Percentiles rank a stretch among this genome's conserved stretches.
Conservation (phyloP, 2,329 filamentous ascomycete genomes). For the Didymella sp. region DNA sequence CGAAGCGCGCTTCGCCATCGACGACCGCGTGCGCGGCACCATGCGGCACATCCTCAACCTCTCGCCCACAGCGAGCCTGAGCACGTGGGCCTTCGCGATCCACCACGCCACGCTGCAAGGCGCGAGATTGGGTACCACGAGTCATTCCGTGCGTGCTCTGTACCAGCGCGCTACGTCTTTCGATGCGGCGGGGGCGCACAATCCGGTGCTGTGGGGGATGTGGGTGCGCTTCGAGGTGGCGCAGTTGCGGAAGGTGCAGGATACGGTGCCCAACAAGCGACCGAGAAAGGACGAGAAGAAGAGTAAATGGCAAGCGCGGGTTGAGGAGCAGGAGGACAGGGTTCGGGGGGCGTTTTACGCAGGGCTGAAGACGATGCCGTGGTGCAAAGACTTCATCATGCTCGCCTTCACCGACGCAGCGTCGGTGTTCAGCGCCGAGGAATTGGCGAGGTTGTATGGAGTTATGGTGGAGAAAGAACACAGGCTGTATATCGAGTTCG, state of each 20-base stretch:
- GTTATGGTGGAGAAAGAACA: conserved; percentile 68
- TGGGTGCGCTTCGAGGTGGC: conserved; percentile 44
- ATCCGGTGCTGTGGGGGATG: conserved; percentile 41
- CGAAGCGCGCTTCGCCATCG: conserved; percentile 72
- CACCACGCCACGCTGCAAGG: conserved; percentile 59
- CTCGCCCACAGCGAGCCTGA: conserved; percentile 48
- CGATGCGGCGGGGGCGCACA: conserved; percentile 36
- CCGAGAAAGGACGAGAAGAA: not conserved
- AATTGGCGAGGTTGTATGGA: conserved; percentile 62
- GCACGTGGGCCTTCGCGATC: conserved; percentile 63
- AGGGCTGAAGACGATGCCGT: conserved; percentile 65
- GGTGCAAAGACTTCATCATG: conserved; percentile 68
- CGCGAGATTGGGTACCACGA: conserved; percentile 53
- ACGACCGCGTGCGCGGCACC: conserved; percentile 76
- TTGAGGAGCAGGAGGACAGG: conserved; percentile 46
- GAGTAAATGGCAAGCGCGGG: not conserved
- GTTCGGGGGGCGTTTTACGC: conserved; percentile 63
- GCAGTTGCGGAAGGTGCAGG: conserved; percentile 19
- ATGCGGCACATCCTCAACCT: conserved; percentile 55
- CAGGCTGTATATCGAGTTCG: conserved; percentile 63
- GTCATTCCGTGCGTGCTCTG: conserved; percentile 61
- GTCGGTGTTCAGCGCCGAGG: conserved; percentile 51
- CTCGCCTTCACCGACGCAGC: conserved; percentile 58
- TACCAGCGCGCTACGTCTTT: conserved; percentile 61
- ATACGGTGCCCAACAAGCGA: not conserved